Evolutionary conservation across 2,329 filamentous ascomycete species (phyloP).

Genomic region (Leptographium procerum): DNA sequence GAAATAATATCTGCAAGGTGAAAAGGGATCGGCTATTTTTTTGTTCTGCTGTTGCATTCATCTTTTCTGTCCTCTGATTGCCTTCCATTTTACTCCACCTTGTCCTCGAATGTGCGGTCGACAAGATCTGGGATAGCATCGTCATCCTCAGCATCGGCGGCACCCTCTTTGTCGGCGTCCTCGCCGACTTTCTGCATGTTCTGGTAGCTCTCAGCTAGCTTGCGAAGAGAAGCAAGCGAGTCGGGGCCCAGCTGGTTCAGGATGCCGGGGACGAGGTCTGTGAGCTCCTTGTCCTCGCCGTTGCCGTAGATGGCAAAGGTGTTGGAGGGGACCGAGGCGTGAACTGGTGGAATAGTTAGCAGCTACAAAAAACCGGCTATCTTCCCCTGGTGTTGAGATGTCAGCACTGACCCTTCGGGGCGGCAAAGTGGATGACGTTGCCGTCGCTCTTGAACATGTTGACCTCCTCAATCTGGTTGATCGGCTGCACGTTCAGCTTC

Average conservation of each 20-base stretch:
- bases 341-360: conserved; percentile 49
- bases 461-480: conserved; percentile 99
- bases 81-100: conserved; percentile 63
- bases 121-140: conserved; percentile 97
- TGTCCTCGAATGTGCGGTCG: conserved; percentile 96
- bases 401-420: conserved; percentile 73
- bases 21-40: conserved; percentile 4
- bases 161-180: conserved; percentile 68
- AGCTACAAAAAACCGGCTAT: neutral
- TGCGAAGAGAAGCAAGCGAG: conserved; percentile 92
- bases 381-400: neutral
- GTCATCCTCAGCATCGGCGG: conserved; percentile 64
- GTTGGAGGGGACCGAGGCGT: conserved; percentile 94
- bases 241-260: conserved; percentile 99
- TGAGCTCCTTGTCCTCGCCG: conserved; percentile 99
- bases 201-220: conserved; percentile 99
- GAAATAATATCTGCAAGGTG: neutral
- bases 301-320: conserved; percentile 99
- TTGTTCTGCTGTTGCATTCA: conserved; percentile 5
- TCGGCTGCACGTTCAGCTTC: conserved; percentile 99
- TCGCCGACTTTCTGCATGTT: conserved; percentile 84
- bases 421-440: conserved; percentile 98
- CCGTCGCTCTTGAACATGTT: conserved; percentile 99
- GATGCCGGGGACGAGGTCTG: conserved; percentile 97
- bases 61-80: conserved; percentile 1